These are phyloP conservation scores for Clathrus columnatus DNA, from an alignment of 768 basidiomycete species.

Conservation along the genomic window DNA sequence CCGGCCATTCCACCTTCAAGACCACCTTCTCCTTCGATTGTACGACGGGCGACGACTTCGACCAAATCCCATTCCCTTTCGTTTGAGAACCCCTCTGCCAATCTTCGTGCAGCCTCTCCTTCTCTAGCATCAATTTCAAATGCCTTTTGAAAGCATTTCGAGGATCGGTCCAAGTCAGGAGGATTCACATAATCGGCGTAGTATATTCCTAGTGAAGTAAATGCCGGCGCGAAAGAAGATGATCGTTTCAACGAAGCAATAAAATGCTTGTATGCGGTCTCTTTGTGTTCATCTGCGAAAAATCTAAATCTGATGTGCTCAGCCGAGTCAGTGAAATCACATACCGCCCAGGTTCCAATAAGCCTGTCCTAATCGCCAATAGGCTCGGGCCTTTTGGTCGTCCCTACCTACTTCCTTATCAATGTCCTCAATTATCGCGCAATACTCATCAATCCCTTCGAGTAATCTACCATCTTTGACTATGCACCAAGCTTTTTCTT, in stretches of 20 bases:
- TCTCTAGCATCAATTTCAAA: constrained; percentile 93
- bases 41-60: constrained; percentile 84
- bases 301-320: neutral
- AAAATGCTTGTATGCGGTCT: constrained; percentile 71
- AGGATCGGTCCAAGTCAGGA: constrained; percentile 74
- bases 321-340: too few relatives aligned
- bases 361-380: constrained; percentile 79
- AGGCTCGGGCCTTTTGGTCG: constrained; percentile 62
- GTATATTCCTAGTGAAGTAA: constrained; percentile 87
- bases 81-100: constrained; percentile 86
- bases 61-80: constrained; percentile 95
- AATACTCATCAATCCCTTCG: constrained; percentile 38
- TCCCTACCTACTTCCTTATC: constrained; percentile 38
- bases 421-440: constrained; percentile 37
- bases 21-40: constrained; percentile 91
- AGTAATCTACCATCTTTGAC: constrained; percentile 43
- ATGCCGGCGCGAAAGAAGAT: constrained; percentile 78
- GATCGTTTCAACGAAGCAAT: constrained; percentile 71
- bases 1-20: constrained; percentile 45
- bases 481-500: constrained; percentile 83
- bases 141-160: constrained; percentile 96
- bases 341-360: constrained; percentile 66
- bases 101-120: constrained; percentile 68
- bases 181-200: constrained; percentile 66
- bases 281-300: constrained; percentile 36